phyloP scores from a whole-genome alignment of 352 stramenopile genomes.

The Stramenopiles sp. region DNA sequence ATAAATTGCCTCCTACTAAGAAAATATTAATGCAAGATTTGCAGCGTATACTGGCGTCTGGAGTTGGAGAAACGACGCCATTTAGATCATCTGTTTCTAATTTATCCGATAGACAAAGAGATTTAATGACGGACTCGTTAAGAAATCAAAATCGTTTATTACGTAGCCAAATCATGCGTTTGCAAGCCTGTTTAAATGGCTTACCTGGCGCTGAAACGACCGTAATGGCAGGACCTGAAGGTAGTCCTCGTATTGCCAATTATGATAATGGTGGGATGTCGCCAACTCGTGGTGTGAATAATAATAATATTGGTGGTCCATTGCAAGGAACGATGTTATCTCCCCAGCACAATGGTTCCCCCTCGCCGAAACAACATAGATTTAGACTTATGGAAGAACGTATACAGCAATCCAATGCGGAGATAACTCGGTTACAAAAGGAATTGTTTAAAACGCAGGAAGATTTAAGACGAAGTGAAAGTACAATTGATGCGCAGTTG shows the following conservation, averaged over 20 bases:
- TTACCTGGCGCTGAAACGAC: not conserved
- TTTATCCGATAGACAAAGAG: not conserved
- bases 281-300: no score
- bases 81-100: not conserved
- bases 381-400: not conserved
- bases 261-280: no score
- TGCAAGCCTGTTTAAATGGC: not conserved
- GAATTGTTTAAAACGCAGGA: not conserved
- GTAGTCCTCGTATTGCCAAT: not conserved
- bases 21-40: not conserved
- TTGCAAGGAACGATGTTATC: not conserved
- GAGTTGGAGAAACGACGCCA: not conserved
- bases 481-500: not conserved
- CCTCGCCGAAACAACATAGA: not conserved
- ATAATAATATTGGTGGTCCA: not conserved
- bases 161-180: not conserved
- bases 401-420: not conserved
- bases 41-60: not conserved
- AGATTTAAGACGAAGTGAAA: not conserved
- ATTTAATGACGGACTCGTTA: not conserved
- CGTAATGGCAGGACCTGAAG: not conserved
- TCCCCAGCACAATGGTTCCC: not conserved
- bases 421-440: not conserved
- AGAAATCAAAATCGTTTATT: not conserved
- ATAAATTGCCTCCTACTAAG: not conserved